Base-by-base conservation (phyloP, 257 asterid genomes). In the Plantago ovata region DNA sequence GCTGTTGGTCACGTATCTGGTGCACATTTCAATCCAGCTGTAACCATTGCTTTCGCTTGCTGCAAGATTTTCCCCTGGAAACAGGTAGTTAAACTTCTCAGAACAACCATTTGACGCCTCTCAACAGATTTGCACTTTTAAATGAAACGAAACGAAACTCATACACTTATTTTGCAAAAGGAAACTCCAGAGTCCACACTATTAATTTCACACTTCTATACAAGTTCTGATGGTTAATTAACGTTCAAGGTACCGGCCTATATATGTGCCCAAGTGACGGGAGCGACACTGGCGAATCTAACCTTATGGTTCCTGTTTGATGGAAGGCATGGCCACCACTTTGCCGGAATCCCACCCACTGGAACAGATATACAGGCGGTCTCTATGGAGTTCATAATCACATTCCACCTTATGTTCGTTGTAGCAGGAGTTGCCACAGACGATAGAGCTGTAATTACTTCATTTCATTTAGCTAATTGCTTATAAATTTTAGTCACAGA, bases 11-110 rank as follows among this genome's bases (percentile, higher is more conserved):
- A 79, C 45, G 61, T 79, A 6, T 79, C 81, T 41, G 84, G 84
- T 14, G 84, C 84, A n/a, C 84, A 79, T 72, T 79, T 79, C 12
- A 79, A 79, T 46, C 84, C 79, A 7, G 81, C 81, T 28, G 79
- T 79, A 13, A 75, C 79, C n/a, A 60, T 79, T 69, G 77, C 75
- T n/a, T 79, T 79, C 41, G 85, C 85, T 10, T 22, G 73, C 1
- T 66, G 63, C 64, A 73, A 59, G 52, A 79, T 66, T 47, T 79
- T 79, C 49, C 68, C 81, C 6, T 75, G 70, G 73, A 75, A 69
- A 63, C 70, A 69, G 74, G 78, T 57, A 38, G n/a, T n/a, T n/a
- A n/a, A n/a, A n/a, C n/a, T n/a, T n/a, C n/a, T n/a, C n/a, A n/a
- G n/a, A n/a, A n/a, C n/a, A n/a, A n/a, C n/a, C n/a, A n/a, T n/a